A percentile compares a stretch with the other conserved stretches of the same genome.
Conservation (phyloP, 371 early-diverging fungal genomes). For the Cokeromyces recurvatus region DNA sequence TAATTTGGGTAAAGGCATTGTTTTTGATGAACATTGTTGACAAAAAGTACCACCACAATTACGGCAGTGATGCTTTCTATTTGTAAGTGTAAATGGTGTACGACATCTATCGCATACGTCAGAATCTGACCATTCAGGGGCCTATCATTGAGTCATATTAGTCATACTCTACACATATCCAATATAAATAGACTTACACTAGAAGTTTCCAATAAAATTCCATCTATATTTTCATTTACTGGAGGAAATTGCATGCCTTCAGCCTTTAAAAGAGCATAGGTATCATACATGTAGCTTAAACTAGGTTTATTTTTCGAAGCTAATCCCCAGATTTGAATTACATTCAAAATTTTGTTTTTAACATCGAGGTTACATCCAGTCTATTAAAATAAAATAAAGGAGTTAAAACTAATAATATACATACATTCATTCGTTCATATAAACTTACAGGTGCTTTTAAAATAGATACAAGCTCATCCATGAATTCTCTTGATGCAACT, state of each 20-base stretch:
- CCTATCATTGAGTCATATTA: slow-evolving; percentile 52
- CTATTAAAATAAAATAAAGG: slow-evolving; percentile 13
- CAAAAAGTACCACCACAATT: slow-evolving; percentile 94
- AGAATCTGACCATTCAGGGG: slow-evolving; percentile 96
- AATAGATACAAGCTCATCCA: slow-evolving; percentile 77
- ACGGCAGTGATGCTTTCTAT: slow-evolving; percentile 97
- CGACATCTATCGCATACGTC: slow-evolving; percentile 93
- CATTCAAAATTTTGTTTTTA: slow-evolving; percentile 59
- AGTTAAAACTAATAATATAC: too few species aligned
- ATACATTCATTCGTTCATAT: too few species aligned
- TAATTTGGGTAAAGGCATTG: slow-evolving; percentile 76
- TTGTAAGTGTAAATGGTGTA: slow-evolving; percentile 86
- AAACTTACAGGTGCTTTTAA: slow-evolving; percentile 58
- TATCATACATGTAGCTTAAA: slow-evolving; percentile 72
- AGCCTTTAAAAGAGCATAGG: slow-evolving; percentile 72
- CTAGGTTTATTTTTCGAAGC: slow-evolving; percentile 76
- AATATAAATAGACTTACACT: slow-evolving; percentile 40
- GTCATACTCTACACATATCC: too few species aligned
- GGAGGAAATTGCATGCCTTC: slow-evolving; percentile 74
- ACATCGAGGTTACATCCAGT: slow-evolving; percentile 65
- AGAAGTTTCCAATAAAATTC: slow-evolving; percentile 64
- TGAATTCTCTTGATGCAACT: slow-evolving; percentile 85
- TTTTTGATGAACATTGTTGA: slow-evolving; percentile 87
- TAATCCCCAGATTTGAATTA: slow-evolving; percentile 88
- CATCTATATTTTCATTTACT: slow-evolving; percentile 66